Evolutionary conservation across 2,329 filamentous ascomycete species (phyloP), one percentile per base, ranked within the genome.

Genomic region (Verticillium isaacii): DNA sequence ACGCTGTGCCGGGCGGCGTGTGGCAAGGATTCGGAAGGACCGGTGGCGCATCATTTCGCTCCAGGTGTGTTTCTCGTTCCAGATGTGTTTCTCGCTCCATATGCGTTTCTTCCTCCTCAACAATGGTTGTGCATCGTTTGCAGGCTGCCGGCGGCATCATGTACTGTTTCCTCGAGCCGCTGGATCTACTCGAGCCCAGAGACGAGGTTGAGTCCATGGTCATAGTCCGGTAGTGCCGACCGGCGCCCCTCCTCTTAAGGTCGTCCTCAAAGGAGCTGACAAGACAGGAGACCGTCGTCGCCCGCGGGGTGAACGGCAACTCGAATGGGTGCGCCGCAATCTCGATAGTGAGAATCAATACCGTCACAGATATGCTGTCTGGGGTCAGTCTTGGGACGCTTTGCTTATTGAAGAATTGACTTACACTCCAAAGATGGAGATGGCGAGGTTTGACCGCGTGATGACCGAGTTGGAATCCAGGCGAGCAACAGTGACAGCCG

Each of bases 351-450:
- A 67, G 65, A 34, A 66, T 61, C 39, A 68, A 60, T 52, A 68
- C 60, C 32, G 60, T 61, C 32, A 67, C 41, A 25, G 23, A 54
- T 12, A 54, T 54, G 8, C 58, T 59, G 14, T 2, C 54, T 32
- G 2, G 29, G 12, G 15, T 56, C 32, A 56, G 54, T 56, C 5
- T 19, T 63, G 32, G 62, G 5, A 14, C n/a, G 11, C 1, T 9
- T 61, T 63, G 14, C 66, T 65, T 61, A 34, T 54, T 5, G 17
- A 25, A 14, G 9, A 19, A 34, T 19, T 17, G 23, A 65, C 63
- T 59, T 64, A 71, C 70, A 69, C 65, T 12, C 68, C 69, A 12
- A 68, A 61, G 5, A 64, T 62, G 52, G 68, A 71, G 12, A 68
- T 65, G 15, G 71, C 71, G 15, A 74, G 64, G 34, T 66, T 66